Base-by-base conservation (phyloP, 345 rosid species). In the Orychophragmus violaceus region DNA sequence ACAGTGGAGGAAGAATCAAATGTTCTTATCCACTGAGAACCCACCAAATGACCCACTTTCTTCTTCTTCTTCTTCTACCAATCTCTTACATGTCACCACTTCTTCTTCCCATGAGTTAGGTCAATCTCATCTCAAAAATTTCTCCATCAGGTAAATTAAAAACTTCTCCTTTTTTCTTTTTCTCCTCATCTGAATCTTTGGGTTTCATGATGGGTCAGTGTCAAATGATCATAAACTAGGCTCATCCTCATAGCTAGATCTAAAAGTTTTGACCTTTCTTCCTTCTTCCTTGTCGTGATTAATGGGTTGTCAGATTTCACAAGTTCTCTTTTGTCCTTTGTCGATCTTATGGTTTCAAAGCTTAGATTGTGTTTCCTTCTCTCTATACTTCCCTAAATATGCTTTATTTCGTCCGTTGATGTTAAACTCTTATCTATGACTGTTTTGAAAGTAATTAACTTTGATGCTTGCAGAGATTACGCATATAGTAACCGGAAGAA, bases 121-220 rank as follows among this genome's bases (percentile, higher is more conserved):
- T 69, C 75, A 50, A 18, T 36, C 77, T 36, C 75, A 79, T 64
- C 82, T 67, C 76, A 72, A 86, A 24, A 80, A 76, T 45, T 92
- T 92, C 91, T 92, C 96, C 70, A 87, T 92, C 80, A 87, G 98
- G 98, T 92, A 81, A n/a, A 45, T 56, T 35, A 8, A 21, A 17
- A 9, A 29, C 13, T 27, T 35, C 4, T 2, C 9, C 59, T 54
- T 18, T 24, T n/a, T n/a, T n/a, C n/a, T n/a, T n/a, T n/a, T n/a
- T n/a, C n/a, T n/a, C n/a, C n/a, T n/a, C n/a, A 46, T 57, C 48
- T 45, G 23, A 59, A 28, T 5, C 1, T 17, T 17, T n/a, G 54
- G 42, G 45, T 78, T 35, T 70, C 62, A 42, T 66, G 46, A 66
- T 59, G 62, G 72, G 65, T 66, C 68, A 25, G 29, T 56, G 39